Percentiles rank a stretch among this genome's conserved stretches.
phyloP scores from a whole-genome alignment of 352 stramenopile species.

The Globisporangium echinulatum region DNA sequence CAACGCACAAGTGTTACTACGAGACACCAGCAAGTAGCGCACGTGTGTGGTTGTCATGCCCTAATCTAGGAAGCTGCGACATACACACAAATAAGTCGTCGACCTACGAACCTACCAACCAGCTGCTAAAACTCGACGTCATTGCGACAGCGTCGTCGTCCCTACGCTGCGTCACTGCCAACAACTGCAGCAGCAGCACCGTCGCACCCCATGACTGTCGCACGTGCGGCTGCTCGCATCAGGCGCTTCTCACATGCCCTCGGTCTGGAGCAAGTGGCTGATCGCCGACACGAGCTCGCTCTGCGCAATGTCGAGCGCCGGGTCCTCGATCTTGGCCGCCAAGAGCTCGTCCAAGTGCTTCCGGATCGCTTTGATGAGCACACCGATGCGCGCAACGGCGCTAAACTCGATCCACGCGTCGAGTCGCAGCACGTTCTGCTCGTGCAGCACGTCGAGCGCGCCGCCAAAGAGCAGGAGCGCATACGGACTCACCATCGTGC shows the following conservation, averaged over 20 bases:
- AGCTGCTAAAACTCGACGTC: too few relatives aligned
- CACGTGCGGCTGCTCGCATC: too few relatives aligned
- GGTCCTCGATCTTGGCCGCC: conserved; percentile 91
- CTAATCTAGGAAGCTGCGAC: too few relatives aligned
- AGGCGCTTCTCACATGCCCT: conserved; percentile 50
- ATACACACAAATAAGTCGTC: too few relatives aligned
- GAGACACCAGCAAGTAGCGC: too few relatives aligned
- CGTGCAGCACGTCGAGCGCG: conserved; percentile 87
- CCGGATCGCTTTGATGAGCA: conserved; percentile 94
- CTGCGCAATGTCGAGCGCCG: conserved; percentile 86
- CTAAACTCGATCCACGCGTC: conserved; percentile 94
- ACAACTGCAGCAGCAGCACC: too few relatives aligned
- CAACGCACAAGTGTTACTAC: too few relatives aligned
- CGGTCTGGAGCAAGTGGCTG: conserved; percentile 68
- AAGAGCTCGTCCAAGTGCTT: conserved; percentile 91
- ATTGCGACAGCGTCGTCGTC: too few relatives aligned
- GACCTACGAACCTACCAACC: too few relatives aligned
- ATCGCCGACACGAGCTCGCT: conserved; percentile 83
- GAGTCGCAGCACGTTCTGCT: conserved; percentile 79
- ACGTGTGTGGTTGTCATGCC: too few relatives aligned
- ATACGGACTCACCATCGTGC: conserved; percentile 96
- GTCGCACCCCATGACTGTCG: too few relatives aligned
- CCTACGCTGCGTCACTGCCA: too few relatives aligned
- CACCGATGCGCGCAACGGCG: conserved; percentile 90
- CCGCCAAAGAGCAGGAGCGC: conserved; percentile 97